phyloP scores from a whole-genome alignment of 306 rosid species.

The Lathyrus tuberosus region DNA sequence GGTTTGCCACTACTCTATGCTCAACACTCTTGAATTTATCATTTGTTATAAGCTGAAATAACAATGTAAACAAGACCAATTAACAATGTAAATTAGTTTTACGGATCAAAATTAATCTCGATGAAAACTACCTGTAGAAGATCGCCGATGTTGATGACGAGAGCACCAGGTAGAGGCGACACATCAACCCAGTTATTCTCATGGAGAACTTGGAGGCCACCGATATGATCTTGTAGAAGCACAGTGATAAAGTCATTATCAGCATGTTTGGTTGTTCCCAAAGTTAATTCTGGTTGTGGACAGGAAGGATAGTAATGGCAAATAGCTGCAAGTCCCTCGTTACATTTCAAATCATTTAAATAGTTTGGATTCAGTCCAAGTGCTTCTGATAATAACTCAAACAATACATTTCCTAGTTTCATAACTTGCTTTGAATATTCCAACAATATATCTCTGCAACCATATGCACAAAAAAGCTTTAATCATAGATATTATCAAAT shows the following conservation, averaged over 20 bases:
- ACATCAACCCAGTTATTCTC: constrained; percentile 42
- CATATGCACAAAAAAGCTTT: too few species aligned
- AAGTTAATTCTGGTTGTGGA: constrained; percentile 45
- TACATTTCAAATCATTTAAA: constrained; percentile 42
- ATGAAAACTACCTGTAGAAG: constrained; percentile 35
- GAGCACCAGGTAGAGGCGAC: constrained; percentile 39
- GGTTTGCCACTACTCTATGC: too few species aligned
- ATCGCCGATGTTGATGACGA: constrained; percentile 45
- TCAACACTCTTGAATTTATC: too few species aligned
- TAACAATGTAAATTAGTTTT: too few species aligned
- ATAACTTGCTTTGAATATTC: constrained; percentile 48
- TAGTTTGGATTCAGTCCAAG: constrained; percentile 41
- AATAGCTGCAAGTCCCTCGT: constrained; percentile 5
- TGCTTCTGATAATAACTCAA: constrained; percentile 23
- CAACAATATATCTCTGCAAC: constrained; percentile 34
- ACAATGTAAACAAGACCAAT: too few species aligned
- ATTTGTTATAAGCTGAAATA: too few species aligned
- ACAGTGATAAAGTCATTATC: constrained; percentile 48
- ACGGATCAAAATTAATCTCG: too few species aligned
- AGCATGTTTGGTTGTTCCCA: neutral
- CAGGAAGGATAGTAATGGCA: constrained; percentile 47
- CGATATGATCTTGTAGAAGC: constrained; percentile 59
- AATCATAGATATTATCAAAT: too few species aligned
- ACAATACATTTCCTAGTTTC: constrained; percentile 39
- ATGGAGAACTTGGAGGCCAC: constrained; percentile 58